Conservation (phyloP, 1,284 basidiomycete genomes). For the Bjerkandera adusta region DNA sequence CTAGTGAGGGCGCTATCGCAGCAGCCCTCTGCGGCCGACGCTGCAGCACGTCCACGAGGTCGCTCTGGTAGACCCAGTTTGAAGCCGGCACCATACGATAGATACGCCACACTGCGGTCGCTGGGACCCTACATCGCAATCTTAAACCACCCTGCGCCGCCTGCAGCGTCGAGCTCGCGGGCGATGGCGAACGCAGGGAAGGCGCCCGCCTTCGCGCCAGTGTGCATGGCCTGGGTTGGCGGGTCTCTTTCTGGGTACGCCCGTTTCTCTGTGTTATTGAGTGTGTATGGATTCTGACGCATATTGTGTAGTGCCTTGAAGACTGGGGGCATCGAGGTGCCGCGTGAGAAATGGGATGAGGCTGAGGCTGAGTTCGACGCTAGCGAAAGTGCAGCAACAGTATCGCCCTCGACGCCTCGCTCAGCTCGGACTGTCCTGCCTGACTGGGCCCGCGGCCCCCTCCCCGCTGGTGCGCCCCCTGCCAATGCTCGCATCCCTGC, state of each 20-base stretch:
- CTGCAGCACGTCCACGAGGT: conserved; percentile 31
- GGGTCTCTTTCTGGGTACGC: conserved; percentile 87
- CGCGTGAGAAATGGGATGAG: conserved; percentile 84
- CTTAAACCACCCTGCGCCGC: conserved; percentile 77
- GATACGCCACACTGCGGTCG: conserved; percentile 69
- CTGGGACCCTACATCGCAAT: conserved; percentile 74
- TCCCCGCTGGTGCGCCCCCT: conserved; percentile 60
- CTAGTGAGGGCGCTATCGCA: conserved; percentile 61
- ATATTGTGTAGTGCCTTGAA: conserved; percentile 62
- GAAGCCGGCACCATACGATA: conserved; percentile 58
- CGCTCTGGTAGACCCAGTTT: conserved; percentile 39
- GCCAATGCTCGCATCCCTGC: conserved; percentile 26
- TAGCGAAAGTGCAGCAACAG: conserved; percentile 36
- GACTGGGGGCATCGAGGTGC: conserved; percentile 78
- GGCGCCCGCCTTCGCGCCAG: conserved; percentile 83
- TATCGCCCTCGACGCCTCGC: conserved; percentile 36
- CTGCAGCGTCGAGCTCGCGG: conserved; percentile 31
- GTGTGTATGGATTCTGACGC: too few species aligned
- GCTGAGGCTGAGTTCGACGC: conserved; percentile 39
- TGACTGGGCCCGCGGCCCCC: conserved; percentile 75
- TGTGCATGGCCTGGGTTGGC: conserved; percentile 87
- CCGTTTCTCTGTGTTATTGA: conserved; percentile 2
- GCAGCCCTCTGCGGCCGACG: conserved; percentile 27
- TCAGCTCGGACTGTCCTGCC: conserved; percentile 49
- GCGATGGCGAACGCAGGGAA: conserved; percentile 62